Evolutionary conservation across 495 filamentous ascomycete genomes (phyloP).

Genomic region (Mytilinidion resinicola): DNA sequence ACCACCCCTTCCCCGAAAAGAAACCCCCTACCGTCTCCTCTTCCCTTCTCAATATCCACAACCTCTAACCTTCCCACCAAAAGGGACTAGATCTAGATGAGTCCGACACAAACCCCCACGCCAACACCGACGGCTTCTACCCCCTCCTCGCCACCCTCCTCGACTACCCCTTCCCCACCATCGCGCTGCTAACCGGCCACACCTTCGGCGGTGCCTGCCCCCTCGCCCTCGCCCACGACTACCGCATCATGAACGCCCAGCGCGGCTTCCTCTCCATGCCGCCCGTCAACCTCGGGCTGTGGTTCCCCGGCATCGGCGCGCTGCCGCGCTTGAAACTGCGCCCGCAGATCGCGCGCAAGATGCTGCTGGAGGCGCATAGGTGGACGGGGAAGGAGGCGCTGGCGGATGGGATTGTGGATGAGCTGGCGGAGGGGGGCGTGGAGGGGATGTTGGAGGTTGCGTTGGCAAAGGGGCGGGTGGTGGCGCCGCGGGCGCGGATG

Average conservation of each 20-base stretch:
- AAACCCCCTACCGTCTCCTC: neutral
- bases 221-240: constrained; percentile 45
- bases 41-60: neutral
- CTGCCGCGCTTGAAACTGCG: constrained; percentile 45
- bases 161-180: constrained; percentile 48
- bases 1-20: neutral
- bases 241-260: constrained; percentile 47
- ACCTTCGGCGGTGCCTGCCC: constrained; percentile 48
- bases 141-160: constrained; percentile 47
- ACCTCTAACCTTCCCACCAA: neutral
- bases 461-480: constrained; percentile 37
- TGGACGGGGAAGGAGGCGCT: constrained; percentile 47
- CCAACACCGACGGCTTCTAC: constrained; percentile 48
- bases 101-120: constrained; percentile 42
- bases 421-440: constrained; percentile 36
- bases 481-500: constrained; percentile 46
- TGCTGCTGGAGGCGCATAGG: constrained; percentile 46
- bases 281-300: constrained; percentile 45
- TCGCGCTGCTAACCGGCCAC: constrained; percentile 47
- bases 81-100: constrained; percentile 46
- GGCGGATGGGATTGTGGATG: constrained; percentile 47
- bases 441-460: constrained; percentile 43
- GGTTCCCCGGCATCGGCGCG: constrained; percentile 46
- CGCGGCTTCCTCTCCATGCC: constrained; percentile 48
- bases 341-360: constrained; percentile 44